phyloP scores from a whole-genome alignment of 305 asterid species.

The Solanum aculeatissimum region DNA sequence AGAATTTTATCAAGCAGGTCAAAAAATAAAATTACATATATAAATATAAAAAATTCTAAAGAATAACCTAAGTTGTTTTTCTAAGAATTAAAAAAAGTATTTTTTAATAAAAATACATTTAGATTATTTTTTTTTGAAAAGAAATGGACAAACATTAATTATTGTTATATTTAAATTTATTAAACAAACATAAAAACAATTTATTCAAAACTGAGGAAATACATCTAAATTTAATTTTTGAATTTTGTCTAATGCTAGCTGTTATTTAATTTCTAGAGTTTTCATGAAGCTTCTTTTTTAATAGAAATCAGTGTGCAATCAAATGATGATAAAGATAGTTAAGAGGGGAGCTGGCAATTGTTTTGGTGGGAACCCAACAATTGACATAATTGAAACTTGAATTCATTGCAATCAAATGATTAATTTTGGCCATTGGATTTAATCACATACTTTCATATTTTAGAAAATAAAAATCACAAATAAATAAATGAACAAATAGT shows the following conservation, averaged over 20 bases:
- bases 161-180: no score
- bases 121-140: neutral
- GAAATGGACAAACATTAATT: no score
- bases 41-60: neutral
- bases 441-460: neutral
- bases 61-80: neutral
- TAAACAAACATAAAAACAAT: no score
- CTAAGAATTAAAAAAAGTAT: neutral
- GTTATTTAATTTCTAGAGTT: neutral
- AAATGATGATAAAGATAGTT: neutral
- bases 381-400: neutral
- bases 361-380: neutral
- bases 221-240: no score
- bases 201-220: neutral
- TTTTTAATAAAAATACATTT: neutral
- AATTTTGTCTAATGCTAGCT: neutral
- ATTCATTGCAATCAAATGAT: neutral
- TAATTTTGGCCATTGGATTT: neutral
- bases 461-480: neutral
- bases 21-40: neutral
- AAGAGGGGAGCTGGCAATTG: neutral
- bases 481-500: neutral
- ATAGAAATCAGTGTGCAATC: neutral
- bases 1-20: neutral
- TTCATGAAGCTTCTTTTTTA: neutral